phyloP scores from a whole-genome alignment of 139 green algal genomes.

The Coccomyxa sp. region DNA sequence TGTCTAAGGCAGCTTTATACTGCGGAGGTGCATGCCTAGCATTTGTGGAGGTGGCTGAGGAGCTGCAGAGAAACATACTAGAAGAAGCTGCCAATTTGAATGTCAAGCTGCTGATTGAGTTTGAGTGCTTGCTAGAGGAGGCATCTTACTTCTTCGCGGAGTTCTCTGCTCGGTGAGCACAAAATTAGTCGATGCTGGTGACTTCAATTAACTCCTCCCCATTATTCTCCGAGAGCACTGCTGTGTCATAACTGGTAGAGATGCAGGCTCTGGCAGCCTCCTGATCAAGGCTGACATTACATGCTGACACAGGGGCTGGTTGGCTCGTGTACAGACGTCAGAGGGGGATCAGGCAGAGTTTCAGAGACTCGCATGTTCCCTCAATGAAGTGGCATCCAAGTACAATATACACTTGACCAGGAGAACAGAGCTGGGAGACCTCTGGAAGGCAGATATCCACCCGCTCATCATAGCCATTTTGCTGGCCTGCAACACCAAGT shows the following conservation, averaged over 20 bases:
- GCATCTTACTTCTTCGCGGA: not conserved
- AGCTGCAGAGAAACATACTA: not conserved
- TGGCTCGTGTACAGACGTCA: not conserved
- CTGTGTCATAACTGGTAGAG: no score
- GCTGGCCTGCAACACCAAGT: no score
- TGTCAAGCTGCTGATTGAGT: not conserved
- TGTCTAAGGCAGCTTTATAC: not conserved
- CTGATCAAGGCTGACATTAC: not conserved
- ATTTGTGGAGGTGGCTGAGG: not conserved
- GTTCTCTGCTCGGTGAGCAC: not conserved
- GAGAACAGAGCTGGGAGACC: not conserved
- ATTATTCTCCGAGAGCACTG: no score
- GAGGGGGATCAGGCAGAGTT: not conserved
- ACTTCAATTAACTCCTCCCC: no score
- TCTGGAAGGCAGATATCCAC: no score
- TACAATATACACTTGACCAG: not conserved
- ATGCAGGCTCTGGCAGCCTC: no score
- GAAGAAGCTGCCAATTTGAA: not conserved
- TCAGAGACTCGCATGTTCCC: not conserved
- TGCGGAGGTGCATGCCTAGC: not conserved
- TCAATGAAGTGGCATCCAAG: not conserved
- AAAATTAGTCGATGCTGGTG: not conserved
- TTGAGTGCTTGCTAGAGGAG: not conserved
- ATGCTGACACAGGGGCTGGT: not conserved
- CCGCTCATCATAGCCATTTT: no score